A percentile compares a stretch with the other conserved stretches of the same genome.
Conservation (phyloP, 2,329 filamentous ascomycete species). For the Diaporthe velutina region DNA sequence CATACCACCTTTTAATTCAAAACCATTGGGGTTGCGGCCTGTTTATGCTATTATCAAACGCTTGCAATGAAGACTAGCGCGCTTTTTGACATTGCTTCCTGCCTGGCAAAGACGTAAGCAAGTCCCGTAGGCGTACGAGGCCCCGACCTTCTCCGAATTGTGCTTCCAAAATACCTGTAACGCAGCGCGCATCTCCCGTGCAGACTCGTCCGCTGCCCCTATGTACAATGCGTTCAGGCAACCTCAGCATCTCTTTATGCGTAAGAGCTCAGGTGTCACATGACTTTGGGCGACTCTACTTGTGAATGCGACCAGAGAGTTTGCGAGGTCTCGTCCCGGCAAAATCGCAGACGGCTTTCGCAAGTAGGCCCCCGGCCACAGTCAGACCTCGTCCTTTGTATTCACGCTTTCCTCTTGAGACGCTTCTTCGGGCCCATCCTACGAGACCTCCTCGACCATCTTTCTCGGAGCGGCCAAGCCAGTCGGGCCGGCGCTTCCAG, state of each 20-base stretch:
- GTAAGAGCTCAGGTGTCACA: background rate
- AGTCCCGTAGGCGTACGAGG: background rate
- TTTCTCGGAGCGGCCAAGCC: slow-evolving; percentile 53
- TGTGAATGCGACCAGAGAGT: background rate
- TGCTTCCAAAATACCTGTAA: background rate
- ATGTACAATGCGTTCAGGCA: background rate
- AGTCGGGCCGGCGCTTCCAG: slow-evolving; percentile 39
- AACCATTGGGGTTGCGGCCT: background rate
- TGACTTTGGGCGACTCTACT: background rate
- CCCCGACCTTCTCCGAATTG: background rate
- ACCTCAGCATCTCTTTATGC: background rate
- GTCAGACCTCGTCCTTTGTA: background rate
- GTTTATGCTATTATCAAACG: background rate
- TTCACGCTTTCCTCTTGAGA: background rate
- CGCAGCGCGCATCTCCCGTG: background rate
- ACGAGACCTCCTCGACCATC: slow-evolving; percentile 69
- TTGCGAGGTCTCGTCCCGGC: background rate
- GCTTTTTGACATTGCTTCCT: background rate
- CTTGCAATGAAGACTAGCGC: background rate
- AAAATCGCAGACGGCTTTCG: background rate
- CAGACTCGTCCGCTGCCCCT: background rate
- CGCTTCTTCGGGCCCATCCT: slow-evolving; percentile 33
- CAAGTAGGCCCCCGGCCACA: background rate
- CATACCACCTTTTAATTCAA: background rate
- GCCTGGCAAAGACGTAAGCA: background rate